Evolutionary conservation across 352 stramenopile species (phyloP).

Genomic region (Phytophthora fragariaefolia): DNA sequence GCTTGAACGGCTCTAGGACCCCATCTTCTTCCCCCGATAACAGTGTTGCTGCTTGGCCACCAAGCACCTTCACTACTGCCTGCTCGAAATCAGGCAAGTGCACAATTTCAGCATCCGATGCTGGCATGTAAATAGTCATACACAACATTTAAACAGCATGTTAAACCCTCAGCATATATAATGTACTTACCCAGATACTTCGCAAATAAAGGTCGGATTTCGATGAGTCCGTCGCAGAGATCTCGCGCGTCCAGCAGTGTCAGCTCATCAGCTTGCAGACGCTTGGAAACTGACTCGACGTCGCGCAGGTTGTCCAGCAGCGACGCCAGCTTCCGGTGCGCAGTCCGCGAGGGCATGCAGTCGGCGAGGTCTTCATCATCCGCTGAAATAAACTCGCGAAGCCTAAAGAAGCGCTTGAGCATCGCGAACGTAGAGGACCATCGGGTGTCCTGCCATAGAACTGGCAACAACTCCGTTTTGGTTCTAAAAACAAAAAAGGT

Average conservation of each 20-base stretch:
- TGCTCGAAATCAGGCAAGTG: constrained; percentile 5
- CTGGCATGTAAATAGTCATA: constrained; percentile 3
- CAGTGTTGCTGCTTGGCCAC: background rate
- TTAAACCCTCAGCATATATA: background rate
- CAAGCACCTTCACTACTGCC: constrained; percentile 12
- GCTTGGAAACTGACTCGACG: too few species aligned
- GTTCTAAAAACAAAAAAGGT: too few species aligned
- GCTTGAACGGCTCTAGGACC: background rate
- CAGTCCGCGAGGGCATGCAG: too few species aligned
- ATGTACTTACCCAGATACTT: constrained; percentile 16
- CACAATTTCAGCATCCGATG: constrained; percentile 5
- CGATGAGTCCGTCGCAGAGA: constrained; percentile 3
- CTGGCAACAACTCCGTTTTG: too few species aligned
- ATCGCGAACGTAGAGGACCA: too few species aligned
- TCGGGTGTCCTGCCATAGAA: too few species aligned
- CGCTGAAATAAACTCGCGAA: too few species aligned
- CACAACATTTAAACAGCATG: constrained; percentile 1
- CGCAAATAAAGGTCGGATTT: constrained; percentile 3
- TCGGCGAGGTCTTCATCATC: too few species aligned
- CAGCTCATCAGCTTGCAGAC: too few species aligned
- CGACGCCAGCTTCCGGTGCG: too few species aligned
- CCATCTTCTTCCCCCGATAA: constrained; percentile 1
- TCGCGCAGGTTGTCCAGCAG: too few species aligned
- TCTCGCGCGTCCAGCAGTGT: constrained; percentile 1
- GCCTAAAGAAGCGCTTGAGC: too few species aligned